phyloP scores from a whole-genome alignment of 116 monocot genomes.

The Posidonia oceanica region DNA sequence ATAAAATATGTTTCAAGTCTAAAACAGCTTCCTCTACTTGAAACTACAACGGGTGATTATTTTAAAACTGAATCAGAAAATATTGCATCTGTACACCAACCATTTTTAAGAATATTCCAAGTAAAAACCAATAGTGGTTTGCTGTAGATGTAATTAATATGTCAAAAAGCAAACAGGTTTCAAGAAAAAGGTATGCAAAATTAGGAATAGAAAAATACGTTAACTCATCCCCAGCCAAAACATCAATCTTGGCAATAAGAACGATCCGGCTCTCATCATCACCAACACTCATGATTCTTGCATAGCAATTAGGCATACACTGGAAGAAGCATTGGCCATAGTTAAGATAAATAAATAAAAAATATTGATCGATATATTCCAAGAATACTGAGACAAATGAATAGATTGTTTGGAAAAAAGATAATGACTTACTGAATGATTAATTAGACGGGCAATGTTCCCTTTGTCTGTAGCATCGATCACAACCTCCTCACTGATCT shows the following conservation, averaged over 20 bases:
- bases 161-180: neutral
- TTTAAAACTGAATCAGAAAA: too few relatives aligned
- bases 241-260: constrained; percentile 71
- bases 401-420: neutral
- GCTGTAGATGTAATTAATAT: neutral
- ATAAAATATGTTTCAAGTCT: too few relatives aligned
- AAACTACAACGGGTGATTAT: too few relatives aligned
- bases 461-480: constrained; percentile 91
- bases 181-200: neutral
- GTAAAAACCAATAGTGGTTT: too few relatives aligned
- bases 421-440: constrained; percentile 65
- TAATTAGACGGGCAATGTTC: constrained; percentile 86
- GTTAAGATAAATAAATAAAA: neutral
- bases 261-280: constrained; percentile 64
- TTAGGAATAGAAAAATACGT: constrained; percentile 36
- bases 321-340: constrained; percentile 15
- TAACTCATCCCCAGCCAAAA: constrained; percentile 76
- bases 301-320: constrained; percentile 98
- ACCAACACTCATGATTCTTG: constrained; percentile 80
- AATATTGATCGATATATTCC: neutral
- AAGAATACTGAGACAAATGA: too few relatives aligned
- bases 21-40: too few relatives aligned
- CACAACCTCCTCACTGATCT: constrained; percentile 91
- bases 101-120: too few relatives aligned
- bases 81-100: too few relatives aligned